phyloP scores from a whole-genome alignment of 192 early-diverging fungal genomes.

The Coemansia sp. region DNA sequence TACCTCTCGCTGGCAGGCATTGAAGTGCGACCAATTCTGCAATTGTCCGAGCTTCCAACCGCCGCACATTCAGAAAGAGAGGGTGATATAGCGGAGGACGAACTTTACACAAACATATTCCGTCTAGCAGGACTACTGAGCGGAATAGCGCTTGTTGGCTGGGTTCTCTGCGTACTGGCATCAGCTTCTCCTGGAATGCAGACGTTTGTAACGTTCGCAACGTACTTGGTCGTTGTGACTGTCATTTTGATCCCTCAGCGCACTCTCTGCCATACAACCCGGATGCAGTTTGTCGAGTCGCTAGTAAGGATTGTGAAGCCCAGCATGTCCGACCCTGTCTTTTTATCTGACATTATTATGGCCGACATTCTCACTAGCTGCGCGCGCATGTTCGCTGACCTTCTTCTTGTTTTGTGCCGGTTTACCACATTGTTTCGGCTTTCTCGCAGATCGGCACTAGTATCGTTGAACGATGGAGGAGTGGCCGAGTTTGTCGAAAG shows the following conservation, averaged over 20 bases:
- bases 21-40: slow-evolving; percentile 29
- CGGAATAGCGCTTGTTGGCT: slow-evolving; percentile 18
- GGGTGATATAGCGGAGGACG: slow-evolving; percentile 4
- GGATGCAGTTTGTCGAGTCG: slow-evolving; percentile 34
- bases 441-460: not conserved
- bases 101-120: slow-evolving; percentile 17
- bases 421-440: slow-evolving; percentile 42
- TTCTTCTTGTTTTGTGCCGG: slow-evolving; percentile 60
- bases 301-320: slow-evolving; percentile 43
- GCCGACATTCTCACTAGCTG: slow-evolving; percentile 96
- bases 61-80: slow-evolving; percentile 1
- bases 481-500: slow-evolving; percentile 12
- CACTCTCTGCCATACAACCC: slow-evolving; percentile 27
- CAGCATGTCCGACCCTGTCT: slow-evolving; percentile 50
- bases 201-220: slow-evolving; percentile 28
- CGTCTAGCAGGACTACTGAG: slow-evolving; percentile 19
- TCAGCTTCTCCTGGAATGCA: slow-evolving; percentile 8
- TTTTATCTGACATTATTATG: slow-evolving; percentile 78
- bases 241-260: slow-evolving; percentile 35
- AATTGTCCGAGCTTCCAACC: slow-evolving; percentile 23
- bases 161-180: slow-evolving; percentile 21
- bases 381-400: slow-evolving; percentile 83
- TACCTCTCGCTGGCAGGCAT: slow-evolving; percentile 33
- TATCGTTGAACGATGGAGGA: not conserved
- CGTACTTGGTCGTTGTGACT: slow-evolving; percentile 19